Evolutionary conservation across 257 asterid species (phyloP).

Genomic region (Nicotiana obtusifolia): DNA sequence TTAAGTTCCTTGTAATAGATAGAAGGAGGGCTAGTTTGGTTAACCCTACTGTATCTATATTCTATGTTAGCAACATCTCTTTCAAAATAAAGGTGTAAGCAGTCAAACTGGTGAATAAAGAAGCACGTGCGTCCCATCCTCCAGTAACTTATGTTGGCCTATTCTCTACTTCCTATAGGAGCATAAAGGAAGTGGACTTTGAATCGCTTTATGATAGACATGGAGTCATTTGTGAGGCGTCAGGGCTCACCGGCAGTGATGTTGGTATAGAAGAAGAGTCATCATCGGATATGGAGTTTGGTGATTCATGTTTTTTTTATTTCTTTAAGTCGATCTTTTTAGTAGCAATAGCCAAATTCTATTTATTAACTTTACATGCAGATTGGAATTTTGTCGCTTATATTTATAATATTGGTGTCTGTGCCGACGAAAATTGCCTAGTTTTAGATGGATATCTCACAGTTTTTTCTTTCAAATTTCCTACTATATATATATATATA

Average conservation of each 20-base stretch:
- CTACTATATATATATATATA: neutral
- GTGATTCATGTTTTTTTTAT: too few relatives aligned
- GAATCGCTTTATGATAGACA: conserved; percentile 61
- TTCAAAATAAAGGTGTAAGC: neutral
- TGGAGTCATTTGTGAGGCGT: neutral
- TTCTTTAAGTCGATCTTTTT: conserved; percentile 1
- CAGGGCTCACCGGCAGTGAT: too few relatives aligned
- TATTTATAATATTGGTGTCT: neutral
- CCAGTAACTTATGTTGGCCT: neutral
- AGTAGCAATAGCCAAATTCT: neutral
- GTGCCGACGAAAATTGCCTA: neutral
- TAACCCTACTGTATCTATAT: neutral
- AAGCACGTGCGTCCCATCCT: neutral
- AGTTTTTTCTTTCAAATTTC: neutral
- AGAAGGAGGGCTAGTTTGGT: neutral
- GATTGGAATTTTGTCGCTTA: neutral
- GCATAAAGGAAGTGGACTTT: conserved; percentile 55
- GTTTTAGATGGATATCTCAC: neutral
- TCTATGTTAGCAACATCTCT: neutral
- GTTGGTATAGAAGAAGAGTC: conserved; percentile 10
- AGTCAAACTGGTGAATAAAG: neutral
- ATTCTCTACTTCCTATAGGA: conserved; percentile 24
- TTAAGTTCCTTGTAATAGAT: neutral
- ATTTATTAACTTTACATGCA: conserved; percentile 1
- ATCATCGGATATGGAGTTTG: too few relatives aligned